Evolutionary conservation across 1,139 yeast genomes (phyloP), one percentile per base, ranked within the genome.

Genomic region (Scheffersomyces titani): DNA sequence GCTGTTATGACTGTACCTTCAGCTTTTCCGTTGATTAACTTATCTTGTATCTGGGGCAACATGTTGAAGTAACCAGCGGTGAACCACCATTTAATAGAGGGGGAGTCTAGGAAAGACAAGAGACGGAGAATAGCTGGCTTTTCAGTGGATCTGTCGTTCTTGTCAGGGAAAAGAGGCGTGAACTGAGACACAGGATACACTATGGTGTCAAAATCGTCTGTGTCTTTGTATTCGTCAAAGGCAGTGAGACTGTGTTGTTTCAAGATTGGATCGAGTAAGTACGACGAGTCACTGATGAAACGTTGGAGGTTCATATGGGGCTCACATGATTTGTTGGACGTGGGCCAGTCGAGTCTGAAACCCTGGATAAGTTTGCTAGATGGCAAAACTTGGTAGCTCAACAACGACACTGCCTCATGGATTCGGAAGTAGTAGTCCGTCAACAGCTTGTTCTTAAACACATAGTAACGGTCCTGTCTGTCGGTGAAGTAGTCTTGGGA

Each of bases 41-140:
- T 78, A n/a, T 78, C 74, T 65, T 85, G 86, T 58, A 90, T 88
- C 51, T 86, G 86, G 0, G 97, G 92, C 52, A 89, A 84, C 85
- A 94, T 89, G 70, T 94, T 96, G 77, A 94, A 96, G 71, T 94
- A 94, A 1, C 99, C 99, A 0, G 99, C 98, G 0, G 99, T 96
- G 65, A 94, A 88, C 66, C 91, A 84, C 97, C 97, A 94, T 57
- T 81, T 81, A 53, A 87, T 82, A 24, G 75, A 69, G 3, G 84
- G 80, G 57, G 82, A 81, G 63, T 81, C 87, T 56, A 88, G 77
- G 66, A 82, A 82, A 3, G 91, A 81, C 53, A 90, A 76, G 6
- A 89, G 71, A 48, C 88, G 75, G 52, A 89, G 75, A 19, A 90
- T 76, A 1, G 89, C 85, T 3, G 89, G 89, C 63, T 89, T 87